These are phyloP conservation scores for Aphanomyces astaci DNA, from an alignment of 352 stramenopile species.

Conservation along the genomic window DNA sequence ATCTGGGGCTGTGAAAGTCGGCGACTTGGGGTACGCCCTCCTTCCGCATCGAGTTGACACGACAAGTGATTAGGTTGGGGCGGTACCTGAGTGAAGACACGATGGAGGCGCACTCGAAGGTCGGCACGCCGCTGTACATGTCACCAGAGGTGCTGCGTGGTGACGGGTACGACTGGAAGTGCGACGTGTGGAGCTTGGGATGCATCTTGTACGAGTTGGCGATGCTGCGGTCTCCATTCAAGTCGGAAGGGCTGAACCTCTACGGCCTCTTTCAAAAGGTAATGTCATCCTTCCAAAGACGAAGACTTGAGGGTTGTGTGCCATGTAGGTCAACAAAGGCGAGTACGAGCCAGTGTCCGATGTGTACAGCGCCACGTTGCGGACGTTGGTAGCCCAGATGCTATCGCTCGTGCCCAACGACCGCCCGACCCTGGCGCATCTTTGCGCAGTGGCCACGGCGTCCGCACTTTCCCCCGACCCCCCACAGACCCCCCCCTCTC, in stretches of 20 bases:
- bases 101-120: slow-evolving; percentile 81
- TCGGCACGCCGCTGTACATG: slow-evolving; percentile 94
- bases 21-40: slow-evolving; percentile 44
- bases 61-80: slow-evolving; percentile 31
- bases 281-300: background rate
- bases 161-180: slow-evolving; percentile 92
- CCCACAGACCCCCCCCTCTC: slow-evolving; percentile 15
- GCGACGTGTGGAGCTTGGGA: slow-evolving; percentile 92
- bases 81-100: slow-evolving; percentile 74
- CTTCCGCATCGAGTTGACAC: background rate
- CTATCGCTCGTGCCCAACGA: slow-evolving; percentile 50
- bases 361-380: slow-evolving; percentile 59
- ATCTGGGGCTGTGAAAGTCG: slow-evolving; percentile 86
- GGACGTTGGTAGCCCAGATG: slow-evolving; percentile 55
- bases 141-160: slow-evolving; percentile 90
- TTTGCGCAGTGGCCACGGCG: slow-evolving; percentile 34
- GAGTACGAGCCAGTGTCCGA: slow-evolving; percentile 57
- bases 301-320: too few species aligned
- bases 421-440: slow-evolving; percentile 52
- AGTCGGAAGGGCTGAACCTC: slow-evolving; percentile 85
- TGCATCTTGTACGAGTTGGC: slow-evolving; percentile 95
- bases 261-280: slow-evolving; percentile 87
- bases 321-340: slow-evolving; percentile 59
- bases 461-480: slow-evolving; percentile 34
- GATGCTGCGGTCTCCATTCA: slow-evolving; percentile 92